Evolutionary conservation across 352 stramenopile species (phyloP).

Genomic region (Globisporangium radiosum): DNA sequence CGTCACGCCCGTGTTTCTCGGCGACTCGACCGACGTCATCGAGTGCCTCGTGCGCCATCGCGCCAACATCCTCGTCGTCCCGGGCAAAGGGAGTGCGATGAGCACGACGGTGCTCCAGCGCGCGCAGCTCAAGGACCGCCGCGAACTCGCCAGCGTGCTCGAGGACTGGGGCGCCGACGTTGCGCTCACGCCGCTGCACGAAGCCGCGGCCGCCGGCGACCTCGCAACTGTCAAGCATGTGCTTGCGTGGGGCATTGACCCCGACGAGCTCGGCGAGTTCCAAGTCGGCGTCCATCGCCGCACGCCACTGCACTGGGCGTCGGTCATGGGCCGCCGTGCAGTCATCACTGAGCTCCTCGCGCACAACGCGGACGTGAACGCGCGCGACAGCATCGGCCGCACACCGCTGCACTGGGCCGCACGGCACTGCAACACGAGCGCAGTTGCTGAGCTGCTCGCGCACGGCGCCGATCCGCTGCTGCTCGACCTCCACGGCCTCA

Average conservation of each 20-base stretch:
- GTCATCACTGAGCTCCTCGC: conserved; percentile 49
- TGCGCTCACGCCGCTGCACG: conserved; percentile 69
- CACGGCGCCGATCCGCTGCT: conserved; percentile 44
- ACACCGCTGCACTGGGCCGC: conserved; percentile 75
- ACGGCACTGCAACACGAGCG: conserved; percentile 56
- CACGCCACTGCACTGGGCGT: conserved; percentile 72
- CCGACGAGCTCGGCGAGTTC: conserved; percentile 67
- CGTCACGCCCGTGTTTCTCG: conserved; percentile 65
- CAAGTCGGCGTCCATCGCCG: conserved; percentile 48
- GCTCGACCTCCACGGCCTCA: conserved; percentile 55
- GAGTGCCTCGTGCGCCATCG: conserved; percentile 51
- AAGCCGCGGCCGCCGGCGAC: conserved; percentile 52
- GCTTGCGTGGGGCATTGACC: conserved; percentile 42
- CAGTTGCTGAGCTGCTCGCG: conserved; percentile 43
- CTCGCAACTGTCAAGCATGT: conserved; percentile 42
- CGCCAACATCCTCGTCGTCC: conserved; percentile 67
- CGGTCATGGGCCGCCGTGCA: conserved; percentile 49
- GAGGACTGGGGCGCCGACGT: conserved; percentile 75
- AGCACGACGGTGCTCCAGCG: conserved; percentile 72
- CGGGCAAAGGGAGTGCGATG: conserved; percentile 48
- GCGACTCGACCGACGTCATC: conserved; percentile 65
- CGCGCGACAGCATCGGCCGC: conserved; percentile 46
- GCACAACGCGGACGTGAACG: conserved; percentile 46
- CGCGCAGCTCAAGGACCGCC: conserved; percentile 49
- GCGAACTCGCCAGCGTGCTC: conserved; percentile 46